Conservation (phyloP, 176 grass and related monocot genomes). For the Neostapfia colusana region DNA sequence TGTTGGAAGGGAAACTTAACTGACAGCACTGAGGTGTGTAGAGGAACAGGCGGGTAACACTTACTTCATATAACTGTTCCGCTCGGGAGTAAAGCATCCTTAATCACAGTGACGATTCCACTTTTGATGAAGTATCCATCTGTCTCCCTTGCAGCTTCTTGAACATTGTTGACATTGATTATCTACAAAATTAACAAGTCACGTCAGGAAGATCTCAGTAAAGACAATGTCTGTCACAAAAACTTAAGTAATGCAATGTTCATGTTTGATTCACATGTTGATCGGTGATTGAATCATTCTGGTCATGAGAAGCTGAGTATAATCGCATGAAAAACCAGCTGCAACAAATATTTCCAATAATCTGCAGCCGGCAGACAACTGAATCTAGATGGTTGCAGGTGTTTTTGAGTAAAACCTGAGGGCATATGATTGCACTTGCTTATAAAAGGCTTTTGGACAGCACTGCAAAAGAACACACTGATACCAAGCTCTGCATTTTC, state of each 20-base stretch:
- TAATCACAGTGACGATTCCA: constrained; percentile 88
- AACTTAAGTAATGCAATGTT: not conserved
- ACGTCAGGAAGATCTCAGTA: not conserved
- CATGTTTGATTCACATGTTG: constrained; percentile 2
- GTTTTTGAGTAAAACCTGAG: not conserved
- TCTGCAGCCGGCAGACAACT: not conserved
- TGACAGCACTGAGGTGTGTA: not conserved
- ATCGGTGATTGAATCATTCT: not conserved
- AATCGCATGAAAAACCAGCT: constrained; percentile 14
- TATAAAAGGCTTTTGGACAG: too few relatives aligned
- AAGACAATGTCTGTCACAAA: not conserved
- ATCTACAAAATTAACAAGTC: constrained; percentile 53
- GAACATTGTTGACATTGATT: constrained; percentile 76
- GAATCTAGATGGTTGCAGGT: not conserved
- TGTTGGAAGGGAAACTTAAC: constrained; percentile 6
- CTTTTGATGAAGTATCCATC: constrained; percentile 99
- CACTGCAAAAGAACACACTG: not conserved
- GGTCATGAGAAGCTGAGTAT: not conserved
- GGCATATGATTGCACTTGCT: not conserved
- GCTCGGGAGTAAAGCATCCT: constrained; percentile 88
- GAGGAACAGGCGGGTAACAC: not conserved
- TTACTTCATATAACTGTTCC: constrained; percentile 80
- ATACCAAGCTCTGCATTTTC: not conserved
- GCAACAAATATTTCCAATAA: not conserved
- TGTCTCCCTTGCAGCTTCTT: constrained; percentile 86